Evolutionary conservation across 2,329 filamentous ascomycete genomes (phyloP).

Genomic region (Magnaporthiopsis poae): DNA sequence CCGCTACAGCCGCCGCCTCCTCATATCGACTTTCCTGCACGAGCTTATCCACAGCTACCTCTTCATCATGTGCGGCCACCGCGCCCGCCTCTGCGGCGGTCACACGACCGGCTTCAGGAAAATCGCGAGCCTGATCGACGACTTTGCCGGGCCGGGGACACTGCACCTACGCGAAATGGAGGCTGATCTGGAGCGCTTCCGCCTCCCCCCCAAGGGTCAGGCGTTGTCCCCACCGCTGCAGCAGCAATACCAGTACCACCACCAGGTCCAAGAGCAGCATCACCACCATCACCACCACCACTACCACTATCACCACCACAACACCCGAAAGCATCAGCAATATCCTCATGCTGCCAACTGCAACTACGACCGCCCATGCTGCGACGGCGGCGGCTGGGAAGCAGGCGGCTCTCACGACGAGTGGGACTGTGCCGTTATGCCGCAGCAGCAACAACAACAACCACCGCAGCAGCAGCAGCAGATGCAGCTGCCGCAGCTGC

Average conservation of each 20-base stretch:
- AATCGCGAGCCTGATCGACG: constrained; percentile 51
- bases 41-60: constrained; percentile 60
- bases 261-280: background rate
- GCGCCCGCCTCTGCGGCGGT: constrained; percentile 44
- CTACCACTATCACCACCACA: background rate
- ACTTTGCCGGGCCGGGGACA: constrained; percentile 47
- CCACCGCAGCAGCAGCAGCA: background rate
- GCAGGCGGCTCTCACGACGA: background rate
- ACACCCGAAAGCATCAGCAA: background rate
- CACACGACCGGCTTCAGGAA: constrained; percentile 50
- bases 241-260: background rate
- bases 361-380: background rate
- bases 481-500: background rate
- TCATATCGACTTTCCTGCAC: constrained; percentile 56
- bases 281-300: background rate
- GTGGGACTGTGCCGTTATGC: background rate
- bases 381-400: constrained; percentile 2
- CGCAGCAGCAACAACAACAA: background rate
- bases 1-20: constrained; percentile 48
- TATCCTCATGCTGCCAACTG: background rate
- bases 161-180: constrained; percentile 51
- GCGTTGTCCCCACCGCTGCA: constrained; percentile 1
- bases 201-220: constrained; percentile 4
- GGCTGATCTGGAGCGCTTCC: constrained; percentile 39
- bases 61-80: constrained; percentile 52